Evolutionary conservation across 441 rosid species (phyloP).

Genomic region (Populus hybrid): DNA sequence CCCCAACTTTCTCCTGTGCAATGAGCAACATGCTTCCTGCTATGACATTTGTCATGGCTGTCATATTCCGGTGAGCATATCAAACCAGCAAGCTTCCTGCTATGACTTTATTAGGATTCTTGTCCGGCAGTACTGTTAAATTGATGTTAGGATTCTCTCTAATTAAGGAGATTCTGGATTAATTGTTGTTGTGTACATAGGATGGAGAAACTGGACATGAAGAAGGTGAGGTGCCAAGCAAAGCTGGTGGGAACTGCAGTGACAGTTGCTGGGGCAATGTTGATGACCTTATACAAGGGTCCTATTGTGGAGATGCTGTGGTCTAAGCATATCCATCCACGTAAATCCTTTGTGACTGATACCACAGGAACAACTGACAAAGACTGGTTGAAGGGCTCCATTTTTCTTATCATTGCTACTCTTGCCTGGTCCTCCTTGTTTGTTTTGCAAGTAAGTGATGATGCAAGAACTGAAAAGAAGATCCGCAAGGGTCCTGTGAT

Average conservation of each 20-base stretch:
- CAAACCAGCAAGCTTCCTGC: too few relatives aligned
- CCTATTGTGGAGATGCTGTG: constrained; percentile 46
- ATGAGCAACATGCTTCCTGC: constrained; percentile 90
- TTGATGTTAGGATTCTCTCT: neutral
- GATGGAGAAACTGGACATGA: constrained; percentile 76
- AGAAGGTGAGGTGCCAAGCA: constrained; percentile 68
- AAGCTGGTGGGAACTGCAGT: constrained; percentile 74
- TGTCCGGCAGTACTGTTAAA: neutral
- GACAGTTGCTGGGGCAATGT: constrained; percentile 83
- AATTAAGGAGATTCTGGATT: neutral
- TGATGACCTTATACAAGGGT: constrained; percentile 80
- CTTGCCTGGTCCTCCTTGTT: constrained; percentile 89
- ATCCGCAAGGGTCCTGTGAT: neutral
- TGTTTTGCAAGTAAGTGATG: constrained; percentile 64
- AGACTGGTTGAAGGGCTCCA: constrained; percentile 72
- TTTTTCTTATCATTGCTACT: constrained; percentile 79
- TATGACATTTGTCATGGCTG: constrained; percentile 78
- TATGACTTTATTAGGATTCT: neutral
- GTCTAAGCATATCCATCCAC: constrained; percentile 37
- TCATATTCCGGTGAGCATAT: constrained; percentile 53
- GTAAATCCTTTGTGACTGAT: constrained; percentile 19
- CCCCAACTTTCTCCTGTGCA: constrained; percentile 85
- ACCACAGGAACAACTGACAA: constrained; percentile 29
- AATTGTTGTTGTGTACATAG: constrained; percentile 20
- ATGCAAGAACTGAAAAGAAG: neutral